Conservation (phyloP, 345 rosid species). For the Euphorbia pulcherrima region DNA sequence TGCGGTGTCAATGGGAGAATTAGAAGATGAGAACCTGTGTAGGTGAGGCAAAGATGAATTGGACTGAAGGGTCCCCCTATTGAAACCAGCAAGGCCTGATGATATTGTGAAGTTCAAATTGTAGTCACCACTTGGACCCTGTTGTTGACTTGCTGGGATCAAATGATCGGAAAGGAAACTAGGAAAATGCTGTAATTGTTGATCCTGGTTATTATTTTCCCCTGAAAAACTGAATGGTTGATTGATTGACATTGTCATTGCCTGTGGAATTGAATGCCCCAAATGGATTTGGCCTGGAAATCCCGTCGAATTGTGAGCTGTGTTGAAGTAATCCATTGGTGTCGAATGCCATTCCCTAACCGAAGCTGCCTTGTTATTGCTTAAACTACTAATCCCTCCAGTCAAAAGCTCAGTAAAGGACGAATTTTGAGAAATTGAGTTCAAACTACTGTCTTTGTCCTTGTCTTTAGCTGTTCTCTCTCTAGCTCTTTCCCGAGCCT, state of each 20-base stretch:
- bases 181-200: slow-evolving; percentile 58
- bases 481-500: slow-evolving; percentile 76
- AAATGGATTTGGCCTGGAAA: slow-evolving; percentile 49
- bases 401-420: slow-evolving; percentile 86
- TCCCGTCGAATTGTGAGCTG: slow-evolving; percentile 39
- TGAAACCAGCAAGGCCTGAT: slow-evolving; percentile 75
- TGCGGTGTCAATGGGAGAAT: slow-evolving; percentile 52
- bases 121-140: slow-evolving; percentile 43
- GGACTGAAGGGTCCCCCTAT: slow-evolving; percentile 99
- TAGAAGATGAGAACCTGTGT: slow-evolving; percentile 55
- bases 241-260: slow-evolving; percentile 31
- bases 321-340: slow-evolving; percentile 61
- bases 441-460: slow-evolving; percentile 44
- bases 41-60: slow-evolving; percentile 68
- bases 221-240: slow-evolving; percentile 37
- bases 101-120: slow-evolving; percentile 83
- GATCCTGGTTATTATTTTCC: slow-evolving; percentile 40
- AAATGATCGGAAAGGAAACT: slow-evolving; percentile 75
- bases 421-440: slow-evolving; percentile 45
- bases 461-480: slow-evolving; percentile 77
- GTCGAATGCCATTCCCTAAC: slow-evolving; percentile 54
- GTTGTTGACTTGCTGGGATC: slow-evolving; percentile 44
- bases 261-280: slow-evolving; percentile 34
- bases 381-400: slow-evolving; percentile 41
- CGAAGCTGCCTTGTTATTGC: slow-evolving; percentile 15